These are phyloP conservation scores for Trichophaea hybrida DNA, from an alignment of 2,329 filamentous ascomycete species.

Conservation along the genomic window DNA sequence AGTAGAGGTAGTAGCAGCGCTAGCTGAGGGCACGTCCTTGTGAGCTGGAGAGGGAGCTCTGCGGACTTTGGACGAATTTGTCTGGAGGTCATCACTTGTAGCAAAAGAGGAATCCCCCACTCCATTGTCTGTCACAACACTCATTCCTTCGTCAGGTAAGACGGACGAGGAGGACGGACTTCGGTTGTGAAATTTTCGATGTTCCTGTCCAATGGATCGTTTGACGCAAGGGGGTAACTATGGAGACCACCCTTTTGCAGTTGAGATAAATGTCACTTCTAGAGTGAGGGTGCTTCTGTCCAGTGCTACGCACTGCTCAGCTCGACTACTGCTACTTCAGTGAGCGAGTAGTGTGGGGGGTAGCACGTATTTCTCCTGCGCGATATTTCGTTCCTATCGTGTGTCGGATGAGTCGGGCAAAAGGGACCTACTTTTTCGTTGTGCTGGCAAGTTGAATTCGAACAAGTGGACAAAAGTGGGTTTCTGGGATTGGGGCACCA, in stretches of 20 bases:
- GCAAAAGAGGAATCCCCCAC: not conserved
- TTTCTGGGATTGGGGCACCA: not conserved
- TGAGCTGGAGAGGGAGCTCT: not conserved
- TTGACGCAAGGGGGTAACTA: not conserved
- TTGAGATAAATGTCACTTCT: not conserved
- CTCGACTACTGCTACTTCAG: not conserved
- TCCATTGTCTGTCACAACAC: not conserved
- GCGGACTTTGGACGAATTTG: not conserved
- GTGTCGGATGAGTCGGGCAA: not conserved
- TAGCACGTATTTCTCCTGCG: not conserved
- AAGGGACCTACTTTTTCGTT: not conserved
- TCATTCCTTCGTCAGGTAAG: not conserved
- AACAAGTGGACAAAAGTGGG: not conserved
- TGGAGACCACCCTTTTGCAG: not conserved
- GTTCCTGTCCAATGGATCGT: not conserved
- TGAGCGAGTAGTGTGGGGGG: not conserved
- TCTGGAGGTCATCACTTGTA: not conserved
- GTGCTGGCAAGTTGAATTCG: conserved; percentile 3
- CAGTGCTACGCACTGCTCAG: not conserved
- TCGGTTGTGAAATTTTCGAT: not conserved
- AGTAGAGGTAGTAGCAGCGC: not conserved
- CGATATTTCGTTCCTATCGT: not conserved
- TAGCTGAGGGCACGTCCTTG: not conserved
- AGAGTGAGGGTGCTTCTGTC: not conserved
- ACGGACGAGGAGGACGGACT: not conserved